These are phyloP conservation scores for Ballota nigra DNA, from an alignment of 257 asterid species.

Conservation along the genomic window DNA sequence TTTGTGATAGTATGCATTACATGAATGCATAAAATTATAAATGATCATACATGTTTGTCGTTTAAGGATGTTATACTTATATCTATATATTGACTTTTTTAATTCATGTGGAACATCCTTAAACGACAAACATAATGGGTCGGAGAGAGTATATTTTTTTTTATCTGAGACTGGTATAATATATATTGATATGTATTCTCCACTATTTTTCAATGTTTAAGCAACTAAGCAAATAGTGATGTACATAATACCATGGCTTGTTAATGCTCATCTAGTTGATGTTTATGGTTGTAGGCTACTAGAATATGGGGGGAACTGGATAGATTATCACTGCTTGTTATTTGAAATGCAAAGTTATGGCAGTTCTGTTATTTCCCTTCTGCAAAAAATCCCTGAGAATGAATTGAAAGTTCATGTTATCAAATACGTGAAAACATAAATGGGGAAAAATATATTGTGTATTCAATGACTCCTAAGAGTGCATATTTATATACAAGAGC, in stretches of 20 bases:
- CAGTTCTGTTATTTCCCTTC: background rate
- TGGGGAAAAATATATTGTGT: too few species aligned
- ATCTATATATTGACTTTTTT: too few species aligned
- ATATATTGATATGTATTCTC: background rate
- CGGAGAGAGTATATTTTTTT: background rate
- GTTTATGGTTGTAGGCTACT: background rate
- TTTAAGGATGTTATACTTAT: too few species aligned
- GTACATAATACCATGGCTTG: background rate
- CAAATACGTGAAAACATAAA: too few species aligned
- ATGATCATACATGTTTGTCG: too few species aligned
- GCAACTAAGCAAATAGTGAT: background rate
- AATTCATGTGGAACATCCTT: too few species aligned
- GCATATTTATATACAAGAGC: too few species aligned
- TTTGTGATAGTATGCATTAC: too few species aligned
- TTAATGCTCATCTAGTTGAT: background rate
- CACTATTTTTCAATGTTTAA: background rate
- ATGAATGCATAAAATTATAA: too few species aligned
- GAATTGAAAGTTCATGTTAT: background rate
- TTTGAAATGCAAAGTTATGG: background rate
- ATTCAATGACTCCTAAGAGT: too few species aligned
- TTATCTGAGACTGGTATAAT: background rate
- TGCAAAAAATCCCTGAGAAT: background rate
- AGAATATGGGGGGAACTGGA: background rate
- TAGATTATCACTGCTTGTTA: background rate
- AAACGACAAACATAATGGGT: too few species aligned